Conservation (phyloP, 208 protist genomes). For the Leishmania lainsoni region DNA sequence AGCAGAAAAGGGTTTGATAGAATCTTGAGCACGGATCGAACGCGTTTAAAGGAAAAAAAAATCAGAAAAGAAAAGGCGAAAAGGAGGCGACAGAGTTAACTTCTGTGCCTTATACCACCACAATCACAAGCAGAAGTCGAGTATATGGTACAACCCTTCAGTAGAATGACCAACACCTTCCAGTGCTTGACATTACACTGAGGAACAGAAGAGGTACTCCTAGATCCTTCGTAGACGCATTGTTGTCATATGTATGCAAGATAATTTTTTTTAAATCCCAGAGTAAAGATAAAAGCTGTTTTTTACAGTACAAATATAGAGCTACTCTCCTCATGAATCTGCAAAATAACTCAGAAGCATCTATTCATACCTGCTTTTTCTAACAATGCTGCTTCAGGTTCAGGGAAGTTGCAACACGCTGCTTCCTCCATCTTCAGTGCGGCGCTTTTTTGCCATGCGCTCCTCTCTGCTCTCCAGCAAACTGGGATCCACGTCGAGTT, state of each 20-base stretch:
- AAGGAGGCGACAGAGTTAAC: background rate
- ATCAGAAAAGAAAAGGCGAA: background rate
- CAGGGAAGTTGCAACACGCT: background rate
- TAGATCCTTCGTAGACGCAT: background rate
- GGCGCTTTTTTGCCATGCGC: conserved; percentile 23
- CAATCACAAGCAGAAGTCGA: background rate
- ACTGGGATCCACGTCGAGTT: conserved; percentile 24
- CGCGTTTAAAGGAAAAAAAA: background rate
- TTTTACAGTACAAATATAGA: conserved; percentile 1
- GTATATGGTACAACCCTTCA: background rate
- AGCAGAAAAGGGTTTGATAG: conserved; percentile 1
- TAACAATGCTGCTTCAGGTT: background rate
- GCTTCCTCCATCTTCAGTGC: background rate
- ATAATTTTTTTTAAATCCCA: background rate
- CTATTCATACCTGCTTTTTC: background rate
- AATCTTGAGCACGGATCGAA: conserved; percentile 3
- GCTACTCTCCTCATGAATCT: background rate
- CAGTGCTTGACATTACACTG: background rate
- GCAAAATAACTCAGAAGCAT: background rate
- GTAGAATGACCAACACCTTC: background rate
- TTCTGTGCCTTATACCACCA: background rate
- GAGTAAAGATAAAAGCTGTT: background rate
- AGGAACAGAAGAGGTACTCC: background rate
- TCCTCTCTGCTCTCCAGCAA: conserved; percentile 25
- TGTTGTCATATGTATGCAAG: background rate